A percentile compares a stretch with the other conserved stretches of the same genome.
These are phyloP conservation scores for Potentilla sterilis DNA, from an alignment of 306 rosid species.

Conservation along the genomic window DNA sequence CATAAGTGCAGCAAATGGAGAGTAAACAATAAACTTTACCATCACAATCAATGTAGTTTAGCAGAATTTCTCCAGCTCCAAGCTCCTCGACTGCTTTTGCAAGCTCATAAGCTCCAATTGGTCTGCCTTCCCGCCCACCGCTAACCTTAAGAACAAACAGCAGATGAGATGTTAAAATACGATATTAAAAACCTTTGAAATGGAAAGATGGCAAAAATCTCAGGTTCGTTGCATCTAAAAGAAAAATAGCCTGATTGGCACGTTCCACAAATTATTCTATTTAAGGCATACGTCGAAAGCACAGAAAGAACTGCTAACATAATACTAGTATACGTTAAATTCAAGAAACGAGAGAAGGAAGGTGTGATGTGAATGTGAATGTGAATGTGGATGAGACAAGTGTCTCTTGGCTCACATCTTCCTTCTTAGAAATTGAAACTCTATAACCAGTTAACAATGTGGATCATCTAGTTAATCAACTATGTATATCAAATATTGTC, in stretches of 20 bases:
- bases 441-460: neutral
- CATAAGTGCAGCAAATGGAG: neutral
- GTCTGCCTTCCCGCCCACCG: constrained; percentile 93
- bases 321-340: neutral
- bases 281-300: neutral
- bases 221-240: neutral
- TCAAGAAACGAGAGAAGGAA: neutral
- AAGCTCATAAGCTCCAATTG: constrained; percentile 94
- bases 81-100: constrained; percentile 93
- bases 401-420: neutral
- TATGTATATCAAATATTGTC: no score
- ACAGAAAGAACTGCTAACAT: neutral
- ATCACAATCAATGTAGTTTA: constrained; percentile 94
- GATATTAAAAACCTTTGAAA: neutral
- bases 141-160: constrained; percentile 52
- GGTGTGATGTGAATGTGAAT: neutral
- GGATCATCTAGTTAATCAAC: neutral
- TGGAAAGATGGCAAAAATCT: constrained; percentile 12
- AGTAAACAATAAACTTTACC: constrained; percentile 46
- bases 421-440: neutral
- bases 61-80: constrained; percentile 97
- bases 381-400: neutral
- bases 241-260: neutral
- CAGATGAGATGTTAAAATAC: constrained; percentile 2
- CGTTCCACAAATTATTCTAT: neutral